phyloP scores from a whole-genome alignment of 139 green algal species.

The Limnomonas spitsbergensis region DNA sequence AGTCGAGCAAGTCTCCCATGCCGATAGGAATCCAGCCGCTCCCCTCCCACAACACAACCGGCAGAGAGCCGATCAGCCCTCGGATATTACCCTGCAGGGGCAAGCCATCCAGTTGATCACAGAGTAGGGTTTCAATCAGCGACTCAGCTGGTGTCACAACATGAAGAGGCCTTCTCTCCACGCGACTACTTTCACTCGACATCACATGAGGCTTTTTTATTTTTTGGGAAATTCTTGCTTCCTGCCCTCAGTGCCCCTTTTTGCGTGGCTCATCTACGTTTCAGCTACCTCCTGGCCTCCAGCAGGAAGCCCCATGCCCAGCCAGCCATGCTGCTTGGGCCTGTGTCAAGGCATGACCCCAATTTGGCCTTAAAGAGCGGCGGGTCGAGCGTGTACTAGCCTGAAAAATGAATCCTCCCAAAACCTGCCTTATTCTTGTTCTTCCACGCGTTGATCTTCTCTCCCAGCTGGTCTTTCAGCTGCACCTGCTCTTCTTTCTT shows the following conservation, averaged over 20 bases:
- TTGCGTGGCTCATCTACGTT: neutral
- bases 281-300: neutral
- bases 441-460: conserved; percentile 70
- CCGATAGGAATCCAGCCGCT: conserved; percentile 70
- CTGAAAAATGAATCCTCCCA: neutral
- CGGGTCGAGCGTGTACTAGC: neutral
- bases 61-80: conserved; percentile 75
- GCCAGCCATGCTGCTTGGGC: too few species aligned
- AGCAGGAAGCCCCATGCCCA: neutral
- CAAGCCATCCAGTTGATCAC: neutral
- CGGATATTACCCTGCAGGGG: conserved; percentile 79
- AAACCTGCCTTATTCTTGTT: conserved; percentile 52
- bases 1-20: conserved; percentile 84
- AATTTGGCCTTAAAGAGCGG: neutral
- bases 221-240: neutral
- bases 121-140: neutral
- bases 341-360: neutral
- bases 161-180: too few species aligned
- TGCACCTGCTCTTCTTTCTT: conserved; percentile 54
- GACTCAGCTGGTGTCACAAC: neutral
- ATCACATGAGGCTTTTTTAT: neutral
- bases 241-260: neutral
- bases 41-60: conserved; percentile 86
- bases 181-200: too few species aligned
- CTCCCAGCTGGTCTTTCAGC: conserved; percentile 55